Conservation (phyloP, 768 basidiomycete genomes). For the Mycena galericulata region DNA sequence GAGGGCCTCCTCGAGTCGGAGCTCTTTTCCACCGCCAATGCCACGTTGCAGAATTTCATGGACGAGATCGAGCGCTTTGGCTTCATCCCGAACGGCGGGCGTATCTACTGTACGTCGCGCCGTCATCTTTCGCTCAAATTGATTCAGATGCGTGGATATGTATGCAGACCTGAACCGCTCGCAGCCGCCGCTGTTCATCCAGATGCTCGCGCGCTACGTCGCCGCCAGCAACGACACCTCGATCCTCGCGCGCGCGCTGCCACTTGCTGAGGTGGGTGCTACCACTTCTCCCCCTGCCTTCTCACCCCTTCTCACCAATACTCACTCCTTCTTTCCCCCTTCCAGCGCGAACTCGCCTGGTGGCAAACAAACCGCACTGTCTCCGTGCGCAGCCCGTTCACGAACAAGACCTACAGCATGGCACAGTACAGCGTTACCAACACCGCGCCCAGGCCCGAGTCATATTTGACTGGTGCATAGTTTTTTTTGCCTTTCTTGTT, state of each 20-base stretch:
- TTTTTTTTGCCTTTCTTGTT: background rate
- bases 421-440: slow-evolving; percentile 84
- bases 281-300: background rate
- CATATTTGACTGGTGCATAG: slow-evolving; percentile 70
- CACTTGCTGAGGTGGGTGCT: slow-evolving; percentile 76
- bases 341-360: slow-evolving; percentile 83
- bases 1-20: slow-evolving; percentile 89
- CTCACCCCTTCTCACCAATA: background rate
- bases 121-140: background rate
- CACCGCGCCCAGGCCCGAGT: slow-evolving; percentile 91
- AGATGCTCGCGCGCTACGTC: slow-evolving; percentile 94
- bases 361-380: slow-evolving; percentile 83
- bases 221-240: slow-evolving; percentile 73
- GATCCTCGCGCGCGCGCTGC: slow-evolving; percentile 86
- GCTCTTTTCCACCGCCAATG: slow-evolving; percentile 78
- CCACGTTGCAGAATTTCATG: slow-evolving; percentile 93
- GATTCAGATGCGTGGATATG: slow-evolving; percentile 9
- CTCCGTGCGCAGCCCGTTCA: slow-evolving; percentile 76
- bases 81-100: slow-evolving; percentile 95
- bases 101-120: slow-evolving; percentile 80
- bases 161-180: slow-evolving; percentile 83
- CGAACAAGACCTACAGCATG: slow-evolving; percentile 73
- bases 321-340: background rate
- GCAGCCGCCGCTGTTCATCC: slow-evolving; percentile 92
- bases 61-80: slow-evolving; percentile 87